Percentiles rank a stretch among this genome's conserved stretches.
These are phyloP conservation scores for Boletus speciosus DNA, from an alignment of 768 basidiomycete species.

Conservation along the genomic window DNA sequence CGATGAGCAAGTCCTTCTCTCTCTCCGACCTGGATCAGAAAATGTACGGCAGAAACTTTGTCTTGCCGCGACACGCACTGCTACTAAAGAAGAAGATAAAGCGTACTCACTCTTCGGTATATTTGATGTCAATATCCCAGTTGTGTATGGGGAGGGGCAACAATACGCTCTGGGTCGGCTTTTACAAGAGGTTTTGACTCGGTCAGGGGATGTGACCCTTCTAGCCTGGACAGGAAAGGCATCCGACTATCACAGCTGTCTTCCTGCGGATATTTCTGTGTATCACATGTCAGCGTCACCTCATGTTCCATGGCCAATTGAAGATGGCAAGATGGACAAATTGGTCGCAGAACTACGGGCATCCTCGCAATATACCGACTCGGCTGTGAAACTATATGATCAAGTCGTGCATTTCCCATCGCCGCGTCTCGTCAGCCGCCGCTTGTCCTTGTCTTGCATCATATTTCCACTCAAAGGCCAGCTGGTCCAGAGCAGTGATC, in stretches of 20 bases:
- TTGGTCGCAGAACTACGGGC: not conserved
- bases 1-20: not conserved
- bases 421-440: not conserved
- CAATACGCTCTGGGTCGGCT: not conserved
- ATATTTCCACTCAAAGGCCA: not conserved
- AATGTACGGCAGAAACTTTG: not conserved
- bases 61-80: not conserved
- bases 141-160: not conserved
- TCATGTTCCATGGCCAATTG: not conserved
- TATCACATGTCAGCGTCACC: not conserved
- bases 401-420: not conserved
- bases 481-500: not conserved
- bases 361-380: not conserved
- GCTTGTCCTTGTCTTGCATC: not conserved
- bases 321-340: not conserved
- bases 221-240: not conserved
- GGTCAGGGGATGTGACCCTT: not conserved
- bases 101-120: not conserved
- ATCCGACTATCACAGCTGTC: not conserved
- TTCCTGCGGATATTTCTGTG: not conserved
- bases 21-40: not conserved
- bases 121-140: not conserved
- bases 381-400: not conserved
- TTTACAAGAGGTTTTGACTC: not conserved
- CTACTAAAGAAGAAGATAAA: not conserved